These are phyloP conservation scores for Coemansia sp. DNA, from an alignment of 192 early-diverging fungal species.

Conservation along the genomic window DNA sequence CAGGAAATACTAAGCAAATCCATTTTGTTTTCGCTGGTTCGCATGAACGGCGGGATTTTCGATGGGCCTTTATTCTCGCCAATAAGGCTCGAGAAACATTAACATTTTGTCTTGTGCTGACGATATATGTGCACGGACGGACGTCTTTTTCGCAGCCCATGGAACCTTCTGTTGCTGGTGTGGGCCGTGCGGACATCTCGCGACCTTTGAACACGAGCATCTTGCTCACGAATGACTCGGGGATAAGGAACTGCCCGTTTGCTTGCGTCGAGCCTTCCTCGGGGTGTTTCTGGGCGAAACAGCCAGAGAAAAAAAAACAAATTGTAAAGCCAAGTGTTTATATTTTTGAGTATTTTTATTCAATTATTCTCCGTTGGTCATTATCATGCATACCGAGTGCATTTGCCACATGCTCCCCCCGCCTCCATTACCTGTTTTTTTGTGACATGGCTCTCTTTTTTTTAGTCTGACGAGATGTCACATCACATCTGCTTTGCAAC, in stretches of 20 bases:
- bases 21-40: not conserved
- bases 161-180: too few relatives aligned
- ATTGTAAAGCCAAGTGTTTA: not conserved
- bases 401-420: slow-evolving; percentile 1
- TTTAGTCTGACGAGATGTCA: too few relatives aligned
- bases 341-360: not conserved
- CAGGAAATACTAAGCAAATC: not conserved
- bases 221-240: not conserved
- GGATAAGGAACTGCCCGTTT: not conserved
- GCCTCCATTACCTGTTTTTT: not conserved
- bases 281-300: not conserved
- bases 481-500: too few relatives aligned
- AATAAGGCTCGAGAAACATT: too few relatives aligned
- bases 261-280: too few relatives aligned
- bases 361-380: not conserved
- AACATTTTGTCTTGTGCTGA: not conserved
- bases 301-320: not conserved
- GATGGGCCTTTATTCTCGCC: too few relatives aligned
- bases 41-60: not conserved
- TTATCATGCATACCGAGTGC: not conserved
- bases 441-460: too few relatives aligned
- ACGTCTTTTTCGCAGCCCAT: too few relatives aligned
- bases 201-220: too few relatives aligned
- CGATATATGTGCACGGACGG: not conserved
- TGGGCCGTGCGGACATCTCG: too few relatives aligned